Evolutionary conservation across 805 yeast genomes (phyloP).

Genomic region (Candida railenensis): DNA sequence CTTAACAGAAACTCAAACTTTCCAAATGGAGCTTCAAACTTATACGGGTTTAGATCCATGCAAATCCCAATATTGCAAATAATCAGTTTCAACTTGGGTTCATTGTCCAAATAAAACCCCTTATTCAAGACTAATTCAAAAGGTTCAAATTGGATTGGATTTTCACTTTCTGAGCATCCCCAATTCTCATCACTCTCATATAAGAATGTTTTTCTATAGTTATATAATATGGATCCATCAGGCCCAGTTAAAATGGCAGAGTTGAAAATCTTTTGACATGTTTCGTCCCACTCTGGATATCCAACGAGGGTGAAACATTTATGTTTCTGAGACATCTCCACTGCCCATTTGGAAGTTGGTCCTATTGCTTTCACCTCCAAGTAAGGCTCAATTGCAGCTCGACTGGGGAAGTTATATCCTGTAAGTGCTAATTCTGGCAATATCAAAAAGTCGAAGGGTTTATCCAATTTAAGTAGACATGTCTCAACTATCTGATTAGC

Average conservation of each 20-base stretch:
- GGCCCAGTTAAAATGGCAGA: constrained; percentile 67
- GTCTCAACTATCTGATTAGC: constrained; percentile 43
- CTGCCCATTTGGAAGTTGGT: constrained; percentile 56
- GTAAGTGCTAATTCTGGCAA: constrained; percentile 85
- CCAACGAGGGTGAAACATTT: constrained; percentile 75
- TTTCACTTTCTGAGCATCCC: constrained; percentile 66
- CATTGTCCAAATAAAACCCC: constrained; percentile 14
- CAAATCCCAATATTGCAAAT: constrained; percentile 76
- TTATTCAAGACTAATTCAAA: constrained; percentile 38
- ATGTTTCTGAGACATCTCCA: constrained; percentile 45
- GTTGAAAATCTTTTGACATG: constrained; percentile 49
- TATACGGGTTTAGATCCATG: constrained; percentile 89
- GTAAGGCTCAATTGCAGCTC: constrained; percentile 52
- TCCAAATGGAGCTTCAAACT: constrained; percentile 77
- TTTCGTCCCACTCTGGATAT: constrained; percentile 61
- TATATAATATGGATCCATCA: constrained; percentile 54
- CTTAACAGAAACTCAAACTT: constrained; percentile 67
- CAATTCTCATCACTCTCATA: constrained; percentile 78
- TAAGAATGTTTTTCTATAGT: constrained; percentile 74
- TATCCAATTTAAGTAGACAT: constrained; percentile 18
- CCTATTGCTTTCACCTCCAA: constrained; percentile 50
- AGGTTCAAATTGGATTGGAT: constrained; percentile 49
- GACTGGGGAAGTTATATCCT: constrained; percentile 68
- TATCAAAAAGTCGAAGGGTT: constrained; percentile 59
- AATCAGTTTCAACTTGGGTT: constrained; percentile 10